Evolutionary conservation across 345 rosid species (phyloP).

Genomic region (Aquilaria sinensis): DNA sequence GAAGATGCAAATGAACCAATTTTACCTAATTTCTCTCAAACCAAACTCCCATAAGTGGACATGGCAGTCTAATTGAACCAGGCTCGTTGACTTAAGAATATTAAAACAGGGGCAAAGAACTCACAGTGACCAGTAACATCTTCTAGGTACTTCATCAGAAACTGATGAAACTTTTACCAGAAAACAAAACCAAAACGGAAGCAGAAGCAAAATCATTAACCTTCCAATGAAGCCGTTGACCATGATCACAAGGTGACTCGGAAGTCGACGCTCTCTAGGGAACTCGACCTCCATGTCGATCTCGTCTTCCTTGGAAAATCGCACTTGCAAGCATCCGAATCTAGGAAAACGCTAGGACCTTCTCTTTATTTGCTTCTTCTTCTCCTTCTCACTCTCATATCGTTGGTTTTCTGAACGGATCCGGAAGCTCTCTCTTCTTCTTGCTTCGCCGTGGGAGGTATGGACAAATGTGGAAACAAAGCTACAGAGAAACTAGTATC

Average conservation of each 20-base stretch:
- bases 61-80: too few relatives aligned
- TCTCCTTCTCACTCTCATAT: neutral
- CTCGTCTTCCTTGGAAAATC: slow-evolving; percentile 35
- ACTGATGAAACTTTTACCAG: slow-evolving; percentile 37
- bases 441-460: slow-evolving; percentile 5
- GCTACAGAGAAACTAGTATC: neutral
- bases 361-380: slow-evolving; percentile 15
- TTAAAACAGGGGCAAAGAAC: slow-evolving; percentile 10
- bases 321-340: slow-evolving; percentile 52
- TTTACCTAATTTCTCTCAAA: too few relatives aligned
- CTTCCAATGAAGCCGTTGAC: slow-evolving; percentile 88
- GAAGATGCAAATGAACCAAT: too few relatives aligned
- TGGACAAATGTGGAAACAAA: neutral
- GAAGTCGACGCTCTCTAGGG: slow-evolving; percentile 31
- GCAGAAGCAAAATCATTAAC: slow-evolving; percentile 18
- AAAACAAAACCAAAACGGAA: neutral
- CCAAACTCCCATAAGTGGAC: too few relatives aligned
- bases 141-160: slow-evolving; percentile 43
- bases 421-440: neutral
- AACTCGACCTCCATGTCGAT: slow-evolving; percentile 40
- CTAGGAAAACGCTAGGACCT: slow-evolving; percentile 19
- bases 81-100: too few relatives aligned
- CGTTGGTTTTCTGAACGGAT: neutral
- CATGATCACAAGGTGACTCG: slow-evolving; percentile 72
- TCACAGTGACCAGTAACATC: slow-evolving; percentile 69